Evolutionary conservation across 2,329 filamentous ascomycete genomes (phyloP).

Genomic region (Cercospora sojina): DNA sequence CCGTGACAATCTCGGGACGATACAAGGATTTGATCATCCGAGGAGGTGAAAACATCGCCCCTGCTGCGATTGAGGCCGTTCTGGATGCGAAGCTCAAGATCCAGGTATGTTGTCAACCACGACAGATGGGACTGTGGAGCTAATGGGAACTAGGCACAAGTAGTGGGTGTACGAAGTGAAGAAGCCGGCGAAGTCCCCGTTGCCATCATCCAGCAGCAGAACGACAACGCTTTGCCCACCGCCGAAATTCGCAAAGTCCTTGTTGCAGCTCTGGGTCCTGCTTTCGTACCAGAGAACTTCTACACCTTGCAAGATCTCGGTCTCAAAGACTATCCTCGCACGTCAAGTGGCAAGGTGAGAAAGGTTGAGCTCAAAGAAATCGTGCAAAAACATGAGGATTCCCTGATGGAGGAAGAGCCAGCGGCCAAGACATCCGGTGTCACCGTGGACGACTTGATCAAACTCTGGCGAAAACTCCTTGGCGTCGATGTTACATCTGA

Average conservation of each 20-base stretch:
- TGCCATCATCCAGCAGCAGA: conserved; percentile 15
- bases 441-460: neutral
- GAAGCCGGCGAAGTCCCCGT: conserved; percentile 26
- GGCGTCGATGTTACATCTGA: conserved; percentile 1
- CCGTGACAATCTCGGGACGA: conserved; percentile 13
- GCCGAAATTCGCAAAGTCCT: conserved; percentile 9
- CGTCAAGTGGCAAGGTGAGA: conserved; percentile 19
- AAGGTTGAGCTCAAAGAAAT: conserved; percentile 18
- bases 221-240: neutral
- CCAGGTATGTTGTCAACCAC: neutral
- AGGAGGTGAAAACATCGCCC: conserved; percentile 21
- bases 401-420: neutral
- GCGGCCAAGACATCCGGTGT: neutral
- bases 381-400: conserved; percentile 10
- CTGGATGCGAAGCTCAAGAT: conserved; percentile 2
- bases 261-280: conserved; percentile 7
- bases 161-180: conserved; percentile 22
- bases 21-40: conserved; percentile 25
- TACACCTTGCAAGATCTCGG: conserved; percentile 15
- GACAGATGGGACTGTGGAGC: too few species aligned
- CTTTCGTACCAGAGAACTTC: conserved; percentile 21
- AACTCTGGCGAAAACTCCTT: neutral
- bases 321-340: conserved; percentile 23
- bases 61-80: conserved; percentile 17
- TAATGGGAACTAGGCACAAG: conserved; percentile 14